These are phyloP conservation scores for Cladobotryum protrusum DNA, from an alignment of 2,329 filamentous ascomycete species.

Conservation along the genomic window DNA sequence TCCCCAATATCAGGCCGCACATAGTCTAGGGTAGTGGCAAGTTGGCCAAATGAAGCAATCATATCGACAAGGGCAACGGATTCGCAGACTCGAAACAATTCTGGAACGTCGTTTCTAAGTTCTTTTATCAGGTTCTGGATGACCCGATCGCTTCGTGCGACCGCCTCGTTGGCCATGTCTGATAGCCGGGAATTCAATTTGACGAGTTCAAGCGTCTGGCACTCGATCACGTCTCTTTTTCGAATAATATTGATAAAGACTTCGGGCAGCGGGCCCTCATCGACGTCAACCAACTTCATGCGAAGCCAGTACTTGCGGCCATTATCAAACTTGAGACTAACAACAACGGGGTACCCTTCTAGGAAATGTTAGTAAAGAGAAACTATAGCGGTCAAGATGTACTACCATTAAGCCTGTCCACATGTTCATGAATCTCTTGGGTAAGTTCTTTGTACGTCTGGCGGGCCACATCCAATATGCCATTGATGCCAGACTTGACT, in stretches of 20 bases:
- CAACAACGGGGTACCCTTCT: constrained; percentile 43
- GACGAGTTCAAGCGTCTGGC: constrained; percentile 76
- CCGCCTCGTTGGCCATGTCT: constrained; percentile 76
- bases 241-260: constrained; percentile 71
- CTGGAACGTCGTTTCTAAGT: constrained; percentile 65
- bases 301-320: constrained; percentile 74
- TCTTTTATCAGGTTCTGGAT: constrained; percentile 65
- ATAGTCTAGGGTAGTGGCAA: constrained; percentile 56
- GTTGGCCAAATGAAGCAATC: constrained; percentile 68
- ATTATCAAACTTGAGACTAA: constrained; percentile 70
- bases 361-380: not conserved
- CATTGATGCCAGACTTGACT: constrained; percentile 77
- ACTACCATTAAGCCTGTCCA: constrained; percentile 59
- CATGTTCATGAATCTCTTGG: constrained; percentile 66
- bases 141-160: constrained; percentile 73
- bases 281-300: constrained; percentile 56
- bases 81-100: constrained; percentile 79
- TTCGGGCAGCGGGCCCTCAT: constrained; percentile 53
- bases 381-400: constrained; percentile 10
- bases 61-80: constrained; percentile 83
- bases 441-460: constrained; percentile 87
- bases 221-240: constrained; percentile 74
- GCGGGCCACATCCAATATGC: constrained; percentile 79
- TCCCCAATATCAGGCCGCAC: constrained; percentile 62
- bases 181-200: constrained; percentile 74